Percentiles rank a stretch among this genome's conserved stretches.
Conservation (phyloP, 495 filamentous ascomycete genomes). For the Ramalina intermedia region DNA sequence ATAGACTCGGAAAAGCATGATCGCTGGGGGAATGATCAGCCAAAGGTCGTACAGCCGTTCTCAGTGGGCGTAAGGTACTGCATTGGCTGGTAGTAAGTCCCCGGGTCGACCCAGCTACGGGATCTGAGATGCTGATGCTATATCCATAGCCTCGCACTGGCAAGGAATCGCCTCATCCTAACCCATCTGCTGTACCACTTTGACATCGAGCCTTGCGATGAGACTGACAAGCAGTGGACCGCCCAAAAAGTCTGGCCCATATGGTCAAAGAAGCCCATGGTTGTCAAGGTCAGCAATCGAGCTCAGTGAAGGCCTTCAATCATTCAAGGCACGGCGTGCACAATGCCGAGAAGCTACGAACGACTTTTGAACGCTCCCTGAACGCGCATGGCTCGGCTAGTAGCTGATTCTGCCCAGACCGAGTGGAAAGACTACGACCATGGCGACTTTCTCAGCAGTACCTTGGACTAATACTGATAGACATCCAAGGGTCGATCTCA, state of each 20-base stretch:
- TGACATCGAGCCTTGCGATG: slow-evolving; percentile 27
- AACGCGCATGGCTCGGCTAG: too few species aligned
- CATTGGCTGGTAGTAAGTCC: slow-evolving; percentile 14
- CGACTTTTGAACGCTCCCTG: too few species aligned
- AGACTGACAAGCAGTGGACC: slow-evolving; percentile 21
- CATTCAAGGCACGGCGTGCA: too few species aligned
- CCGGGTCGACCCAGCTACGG: background rate
- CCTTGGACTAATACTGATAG: too few species aligned
- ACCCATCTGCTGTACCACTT: slow-evolving; percentile 38
- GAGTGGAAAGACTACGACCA: too few species aligned
- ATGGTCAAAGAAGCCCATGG: slow-evolving; percentile 23
- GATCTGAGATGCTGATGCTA: background rate
- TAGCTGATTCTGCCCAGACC: too few species aligned
- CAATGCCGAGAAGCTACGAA: too few species aligned
- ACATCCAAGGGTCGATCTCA: too few species aligned
- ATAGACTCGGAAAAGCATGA: slow-evolving; percentile 1
- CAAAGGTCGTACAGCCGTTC: slow-evolving; percentile 8
- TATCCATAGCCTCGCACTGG: slow-evolving; percentile 28
- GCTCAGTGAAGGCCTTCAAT: too few species aligned
- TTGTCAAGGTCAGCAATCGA: slow-evolving; percentile 12
- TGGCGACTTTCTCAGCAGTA: too few species aligned
- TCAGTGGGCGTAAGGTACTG: slow-evolving; percentile 9
- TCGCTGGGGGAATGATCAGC: slow-evolving; percentile 4
- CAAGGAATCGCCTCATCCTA: slow-evolving; percentile 35
- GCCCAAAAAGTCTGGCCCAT: slow-evolving; percentile 21